A percentile compares a stretch with the other conserved stretches of the same genome.
phyloP scores from a whole-genome alignment of 495 filamentous ascomycete genomes.

The Elasticomyces elasticus region DNA sequence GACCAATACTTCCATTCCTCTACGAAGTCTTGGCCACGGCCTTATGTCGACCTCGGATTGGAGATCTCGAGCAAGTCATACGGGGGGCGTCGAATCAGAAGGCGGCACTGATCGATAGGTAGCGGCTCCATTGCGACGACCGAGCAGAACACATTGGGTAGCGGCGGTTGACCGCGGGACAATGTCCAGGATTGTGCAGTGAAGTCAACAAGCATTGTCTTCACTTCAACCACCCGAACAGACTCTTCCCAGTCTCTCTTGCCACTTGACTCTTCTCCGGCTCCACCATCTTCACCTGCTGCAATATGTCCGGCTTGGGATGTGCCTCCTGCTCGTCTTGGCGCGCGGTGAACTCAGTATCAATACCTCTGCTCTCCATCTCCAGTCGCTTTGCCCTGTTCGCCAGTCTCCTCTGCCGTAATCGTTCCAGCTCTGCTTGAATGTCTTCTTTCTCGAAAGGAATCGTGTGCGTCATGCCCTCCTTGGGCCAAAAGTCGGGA shows the following conservation, averaged over 20 bases:
- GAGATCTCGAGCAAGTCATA: too few relatives aligned
- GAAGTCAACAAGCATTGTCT: neutral
- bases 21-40: too few relatives aligned
- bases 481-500: slow-evolving; percentile 86
- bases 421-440: slow-evolving; percentile 58
- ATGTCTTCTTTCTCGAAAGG: slow-evolving; percentile 87
- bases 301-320: slow-evolving; percentile 12
- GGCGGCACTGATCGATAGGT: too few relatives aligned
- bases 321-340: slow-evolving; percentile 10
- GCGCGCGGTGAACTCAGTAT: slow-evolving; percentile 8
- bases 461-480: slow-evolving; percentile 76
- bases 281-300: slow-evolving; percentile 13
- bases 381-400: slow-evolving; percentile 50
- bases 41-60: too few relatives aligned
- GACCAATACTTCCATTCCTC: too few relatives aligned
- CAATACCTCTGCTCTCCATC: slow-evolving; percentile 38
- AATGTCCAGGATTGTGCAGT: too few relatives aligned
- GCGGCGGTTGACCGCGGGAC: too few relatives aligned
- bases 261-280: slow-evolving; percentile 19
- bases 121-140: too few relatives aligned
- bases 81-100: too few relatives aligned
- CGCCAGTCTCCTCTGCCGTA: slow-evolving; percentile 53
- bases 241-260: slow-evolving; percentile 13
- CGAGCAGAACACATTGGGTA: too few relatives aligned
- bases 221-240: slow-evolving; percentile 19